These are phyloP conservation scores for Schizochytrium sp. DNA, from an alignment of 108 stramenopile genomes.

Conservation along the genomic window DNA sequence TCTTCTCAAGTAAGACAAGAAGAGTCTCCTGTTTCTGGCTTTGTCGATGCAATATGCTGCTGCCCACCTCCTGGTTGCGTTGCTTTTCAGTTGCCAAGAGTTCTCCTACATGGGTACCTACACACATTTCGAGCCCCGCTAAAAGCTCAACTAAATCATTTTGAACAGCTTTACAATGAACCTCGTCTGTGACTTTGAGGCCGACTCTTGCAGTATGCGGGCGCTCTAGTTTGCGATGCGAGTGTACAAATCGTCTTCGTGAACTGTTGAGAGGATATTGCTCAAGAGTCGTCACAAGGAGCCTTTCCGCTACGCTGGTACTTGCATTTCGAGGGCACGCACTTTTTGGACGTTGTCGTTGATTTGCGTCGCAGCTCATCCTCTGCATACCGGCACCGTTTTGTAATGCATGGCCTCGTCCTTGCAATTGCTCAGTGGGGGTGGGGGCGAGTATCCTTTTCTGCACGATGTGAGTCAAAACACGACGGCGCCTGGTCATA, in stretches of 20 bases:
- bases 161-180: no score
- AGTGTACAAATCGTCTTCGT: not conserved
- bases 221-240: not conserved
- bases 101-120: not conserved
- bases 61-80: not conserved
- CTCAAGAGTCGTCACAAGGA: not conserved
- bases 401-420: no score
- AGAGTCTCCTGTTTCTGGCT: constrained; percentile 1
- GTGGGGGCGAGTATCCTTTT: no score
- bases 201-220: not conserved
- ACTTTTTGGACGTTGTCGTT: not conserved
- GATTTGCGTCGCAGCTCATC: not conserved
- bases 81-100: not conserved
- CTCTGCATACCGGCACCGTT: no score
- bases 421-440: no score
- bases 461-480: no score
- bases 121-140: not conserved
- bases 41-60: not conserved
- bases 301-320: not conserved
- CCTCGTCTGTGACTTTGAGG: not conserved
- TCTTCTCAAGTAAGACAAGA: not conserved
- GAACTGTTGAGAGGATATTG: not conserved
- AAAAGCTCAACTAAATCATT: no score
- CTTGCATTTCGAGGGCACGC: not conserved
- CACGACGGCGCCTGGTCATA: no score